Percentiles rank a stretch among this genome's conserved stretches.
Evolutionary conservation across 2,329 filamentous ascomycete species (phyloP).

Genomic region (Sarocladium oryzae): DNA sequence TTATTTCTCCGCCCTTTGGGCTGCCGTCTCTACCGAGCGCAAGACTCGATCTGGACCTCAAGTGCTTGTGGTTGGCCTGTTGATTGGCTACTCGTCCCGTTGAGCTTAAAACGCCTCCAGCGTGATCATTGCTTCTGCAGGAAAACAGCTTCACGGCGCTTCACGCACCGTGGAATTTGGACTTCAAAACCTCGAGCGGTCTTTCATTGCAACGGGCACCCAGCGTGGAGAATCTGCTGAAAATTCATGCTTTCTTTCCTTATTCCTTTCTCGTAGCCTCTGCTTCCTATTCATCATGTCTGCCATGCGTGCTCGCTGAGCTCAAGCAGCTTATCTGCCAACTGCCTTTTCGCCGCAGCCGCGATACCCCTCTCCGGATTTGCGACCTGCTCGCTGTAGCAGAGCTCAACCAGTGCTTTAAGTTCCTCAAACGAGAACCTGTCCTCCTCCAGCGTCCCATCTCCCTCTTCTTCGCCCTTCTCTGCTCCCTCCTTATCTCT

Average conservation of each 20-base stretch:
- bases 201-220: too few species aligned
- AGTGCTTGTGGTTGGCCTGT: background rate
- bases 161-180: too few species aligned
- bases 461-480: conserved; percentile 27
- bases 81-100: background rate
- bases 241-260: too few species aligned
- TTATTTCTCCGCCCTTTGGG: background rate
- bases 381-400: conserved; percentile 59
- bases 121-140: background rate
- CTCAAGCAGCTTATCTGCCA: conserved; percentile 64
- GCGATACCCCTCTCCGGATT: conserved; percentile 63
- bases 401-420: conserved; percentile 59
- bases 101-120: background rate
- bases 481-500: conserved; percentile 26
- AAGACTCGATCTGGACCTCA: background rate
- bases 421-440: conserved; percentile 60
- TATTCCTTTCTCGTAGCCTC: too few species aligned
- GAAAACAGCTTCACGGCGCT: background rate
- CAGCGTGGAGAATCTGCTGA: too few species aligned
- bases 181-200: too few species aligned
- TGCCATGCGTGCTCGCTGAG: conserved; percentile 71
- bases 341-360: conserved; percentile 58
- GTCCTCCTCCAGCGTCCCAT: conserved; percentile 26
- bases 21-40: background rate
- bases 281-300: conserved; percentile 17